These are phyloP conservation scores for Colletotrichum melonis DNA, from an alignment of 2,329 filamentous ascomycete genomes.

Conservation along the genomic window DNA sequence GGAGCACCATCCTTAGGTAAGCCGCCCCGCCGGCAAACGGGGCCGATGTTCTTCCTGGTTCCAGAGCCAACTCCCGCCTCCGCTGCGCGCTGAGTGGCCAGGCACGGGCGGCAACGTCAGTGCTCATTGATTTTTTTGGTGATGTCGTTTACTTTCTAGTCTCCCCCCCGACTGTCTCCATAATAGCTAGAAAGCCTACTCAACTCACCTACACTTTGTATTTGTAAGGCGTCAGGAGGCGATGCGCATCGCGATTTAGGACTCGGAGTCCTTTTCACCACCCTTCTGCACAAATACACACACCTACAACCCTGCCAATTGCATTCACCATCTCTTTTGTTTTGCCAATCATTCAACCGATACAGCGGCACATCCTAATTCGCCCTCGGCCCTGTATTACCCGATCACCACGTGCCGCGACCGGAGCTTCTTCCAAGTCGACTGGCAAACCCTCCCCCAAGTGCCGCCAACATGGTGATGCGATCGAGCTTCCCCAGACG, in stretches of 20 bases:
- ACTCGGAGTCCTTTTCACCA: constrained; percentile 14
- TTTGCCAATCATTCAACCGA: not conserved
- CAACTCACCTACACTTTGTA: constrained; percentile 25
- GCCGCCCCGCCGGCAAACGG: constrained; percentile 12
- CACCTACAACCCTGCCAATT: constrained; percentile 9
- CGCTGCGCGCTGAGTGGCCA: constrained; percentile 20
- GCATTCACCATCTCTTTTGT: not conserved
- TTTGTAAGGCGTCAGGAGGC: constrained; percentile 35
- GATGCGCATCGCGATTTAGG: constrained; percentile 28
- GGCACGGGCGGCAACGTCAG: constrained; percentile 29
- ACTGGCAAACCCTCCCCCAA: not conserved
- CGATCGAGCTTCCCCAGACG: constrained; percentile 53
- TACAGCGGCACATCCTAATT: not conserved
- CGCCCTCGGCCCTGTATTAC: constrained; percentile 11
- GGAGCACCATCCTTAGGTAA: not conserved
- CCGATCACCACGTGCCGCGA: constrained; percentile 21
- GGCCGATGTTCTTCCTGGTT: constrained; percentile 32
- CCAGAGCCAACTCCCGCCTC: constrained; percentile 15
- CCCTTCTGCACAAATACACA: constrained; percentile 5
- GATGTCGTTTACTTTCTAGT: constrained; percentile 31
- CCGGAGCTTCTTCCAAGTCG: constrained; percentile 12
- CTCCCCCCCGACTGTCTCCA: constrained; percentile 15
- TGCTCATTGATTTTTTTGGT: constrained; percentile 32
- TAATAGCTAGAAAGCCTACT: constrained; percentile 27
- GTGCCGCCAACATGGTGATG: constrained; percentile 50